These are phyloP conservation scores for Rhodotorula toruloides DNA, from an alignment of 768 basidiomycete species.

Conservation along the genomic window DNA sequence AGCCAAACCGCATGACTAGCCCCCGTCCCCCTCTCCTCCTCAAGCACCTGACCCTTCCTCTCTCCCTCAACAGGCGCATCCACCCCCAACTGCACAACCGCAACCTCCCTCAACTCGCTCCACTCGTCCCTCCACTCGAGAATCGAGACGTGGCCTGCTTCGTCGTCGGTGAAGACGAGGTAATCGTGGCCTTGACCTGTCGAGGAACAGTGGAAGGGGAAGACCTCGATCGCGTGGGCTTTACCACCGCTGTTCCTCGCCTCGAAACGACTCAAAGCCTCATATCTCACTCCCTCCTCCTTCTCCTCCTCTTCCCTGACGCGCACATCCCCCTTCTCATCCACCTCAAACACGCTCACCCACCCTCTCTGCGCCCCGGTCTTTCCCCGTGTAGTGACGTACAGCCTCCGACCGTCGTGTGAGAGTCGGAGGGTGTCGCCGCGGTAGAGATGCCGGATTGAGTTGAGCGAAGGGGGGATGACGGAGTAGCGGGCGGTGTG, in stretches of 20 bases:
- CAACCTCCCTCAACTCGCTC: conserved; percentile 34
- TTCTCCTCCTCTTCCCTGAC: neutral
- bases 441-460: conserved; percentile 36
- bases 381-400: conserved; percentile 43
- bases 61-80: neutral
- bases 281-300: conserved; percentile 12
- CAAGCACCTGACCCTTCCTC: neutral
- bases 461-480: conserved; percentile 34
- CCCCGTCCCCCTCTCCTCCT: conserved; percentile 23
- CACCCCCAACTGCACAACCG: conserved; percentile 22
- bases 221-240: conserved; percentile 44
- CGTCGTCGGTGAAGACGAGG: conserved; percentile 42
- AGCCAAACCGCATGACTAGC: conserved; percentile 40
- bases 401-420: conserved; percentile 28
- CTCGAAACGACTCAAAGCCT: conserved; percentile 29
- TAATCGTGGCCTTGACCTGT: conserved; percentile 30
- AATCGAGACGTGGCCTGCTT: conserved; percentile 38
- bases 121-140: conserved; percentile 37
- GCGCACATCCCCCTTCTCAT: conserved; percentile 19
- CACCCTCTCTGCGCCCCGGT: conserved; percentile 29
- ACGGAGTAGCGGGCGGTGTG: conserved; percentile 40
- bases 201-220: conserved; percentile 14
- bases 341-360: conserved; percentile 38
- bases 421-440: conserved; percentile 44
- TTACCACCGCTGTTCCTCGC: conserved; percentile 43